Conservation (phyloP, 148 eudicot genomes). For the Selenicereus undatus region DNA sequence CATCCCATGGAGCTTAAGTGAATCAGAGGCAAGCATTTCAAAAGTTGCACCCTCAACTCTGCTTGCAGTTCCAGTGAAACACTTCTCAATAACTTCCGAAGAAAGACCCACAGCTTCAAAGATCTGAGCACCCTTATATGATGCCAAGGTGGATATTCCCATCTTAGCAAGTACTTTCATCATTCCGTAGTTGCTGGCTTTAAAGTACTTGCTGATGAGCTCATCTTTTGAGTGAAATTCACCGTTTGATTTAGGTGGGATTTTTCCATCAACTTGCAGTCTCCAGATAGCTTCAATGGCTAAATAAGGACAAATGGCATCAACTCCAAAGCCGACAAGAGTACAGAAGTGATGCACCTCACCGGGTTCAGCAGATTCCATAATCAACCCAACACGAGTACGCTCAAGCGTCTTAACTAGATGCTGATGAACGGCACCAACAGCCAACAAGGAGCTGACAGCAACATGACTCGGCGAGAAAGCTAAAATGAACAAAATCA, state of each 20-base stretch:
- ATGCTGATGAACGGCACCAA: constrained; percentile 98
- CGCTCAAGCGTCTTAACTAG: constrained; percentile 83
- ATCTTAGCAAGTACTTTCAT: constrained; percentile 99
- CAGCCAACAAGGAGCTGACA: constrained; percentile 91
- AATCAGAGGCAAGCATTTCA: constrained; percentile 76
- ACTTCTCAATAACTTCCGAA: constrained; percentile 82
- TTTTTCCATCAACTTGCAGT: constrained; percentile 93
- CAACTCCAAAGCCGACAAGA: constrained; percentile 93
- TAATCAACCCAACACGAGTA: constrained; percentile 74
- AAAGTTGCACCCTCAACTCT: constrained; percentile 99
- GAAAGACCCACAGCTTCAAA: constrained; percentile 99
- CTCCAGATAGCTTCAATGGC: constrained; percentile 93
- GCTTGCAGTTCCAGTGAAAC: constrained; percentile 92
- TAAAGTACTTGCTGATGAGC: constrained; percentile 74
- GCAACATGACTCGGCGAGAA: constrained; percentile 82
- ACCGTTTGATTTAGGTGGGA: constrained; percentile 86
- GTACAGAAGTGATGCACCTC: constrained; percentile 99
- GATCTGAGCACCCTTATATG: constrained; percentile 98
- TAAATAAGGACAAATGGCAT: constrained; percentile 96
- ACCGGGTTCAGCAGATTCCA: constrained; percentile 98
- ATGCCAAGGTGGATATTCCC: constrained; percentile 98
- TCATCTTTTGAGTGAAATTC: constrained; percentile 81
- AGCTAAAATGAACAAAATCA: constrained; percentile 35
- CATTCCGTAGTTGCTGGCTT: constrained; percentile 94
- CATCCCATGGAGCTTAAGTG: constrained; percentile 68